Evolutionary conservation across 257 asterid genomes (phyloP).

Genomic region (Nicotiana benthamiana): DNA sequence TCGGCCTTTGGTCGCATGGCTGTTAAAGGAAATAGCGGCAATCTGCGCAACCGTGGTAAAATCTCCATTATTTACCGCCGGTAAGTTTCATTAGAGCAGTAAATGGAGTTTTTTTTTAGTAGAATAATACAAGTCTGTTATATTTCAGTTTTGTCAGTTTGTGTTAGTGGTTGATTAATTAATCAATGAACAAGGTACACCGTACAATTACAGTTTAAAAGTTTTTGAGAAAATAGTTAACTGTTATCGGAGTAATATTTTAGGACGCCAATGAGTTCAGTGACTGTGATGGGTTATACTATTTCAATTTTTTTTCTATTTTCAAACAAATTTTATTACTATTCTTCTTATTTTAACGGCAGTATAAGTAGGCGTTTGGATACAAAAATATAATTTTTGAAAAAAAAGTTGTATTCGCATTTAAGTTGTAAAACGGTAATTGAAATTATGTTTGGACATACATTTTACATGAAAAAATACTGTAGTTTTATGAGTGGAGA

Average conservation of each 20-base stretch:
- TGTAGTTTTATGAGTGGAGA: no score
- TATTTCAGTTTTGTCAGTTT: constrained; percentile 35
- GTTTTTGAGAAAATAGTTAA: background rate
- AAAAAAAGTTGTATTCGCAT: no score
- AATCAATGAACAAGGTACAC: background rate
- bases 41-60: constrained; percentile 75
- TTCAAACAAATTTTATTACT: background rate
- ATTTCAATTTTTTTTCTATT: background rate
- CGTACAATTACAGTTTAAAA: background rate
- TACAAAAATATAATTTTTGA: no score
- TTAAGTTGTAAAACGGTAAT: no score
- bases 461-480: no score
- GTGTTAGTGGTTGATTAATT: constrained; percentile 1
- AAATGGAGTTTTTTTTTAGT: no score
- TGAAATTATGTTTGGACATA: no score
- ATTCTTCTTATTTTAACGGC: no score
- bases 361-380: no score
- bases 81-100: constrained; percentile 19
- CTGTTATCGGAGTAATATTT: background rate
- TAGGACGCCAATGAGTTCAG: constrained; percentile 5
- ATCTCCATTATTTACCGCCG: constrained; percentile 62
- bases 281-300: background rate
- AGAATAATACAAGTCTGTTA: background rate
- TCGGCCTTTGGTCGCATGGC: constrained; percentile 96
- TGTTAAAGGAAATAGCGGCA: constrained; percentile 45